Conservation (phyloP, 306 rosid genomes). For the Castanea crenata region DNA sequence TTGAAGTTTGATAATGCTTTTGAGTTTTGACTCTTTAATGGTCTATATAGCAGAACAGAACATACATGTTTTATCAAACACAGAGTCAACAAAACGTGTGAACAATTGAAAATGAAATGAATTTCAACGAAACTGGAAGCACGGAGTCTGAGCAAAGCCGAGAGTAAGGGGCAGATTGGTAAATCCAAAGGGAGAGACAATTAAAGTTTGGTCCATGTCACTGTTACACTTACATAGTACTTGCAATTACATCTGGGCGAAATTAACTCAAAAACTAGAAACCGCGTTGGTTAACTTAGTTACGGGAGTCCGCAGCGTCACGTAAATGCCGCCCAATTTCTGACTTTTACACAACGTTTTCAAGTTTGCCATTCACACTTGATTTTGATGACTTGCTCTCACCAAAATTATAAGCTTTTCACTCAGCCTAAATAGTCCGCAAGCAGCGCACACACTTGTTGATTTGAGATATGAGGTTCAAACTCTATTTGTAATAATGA, state of each 20-base stretch:
- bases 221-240: background rate
- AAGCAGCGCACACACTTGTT: too few species aligned
- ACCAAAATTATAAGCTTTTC: too few species aligned
- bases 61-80: background rate
- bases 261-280: background rate
- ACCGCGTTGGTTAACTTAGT: background rate
- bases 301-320: constrained; percentile 11
- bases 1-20: background rate
- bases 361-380: background rate
- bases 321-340: constrained; percentile 8
- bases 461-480: too few species aligned
- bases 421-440: too few species aligned
- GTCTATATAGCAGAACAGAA: background rate
- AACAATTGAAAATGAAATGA: background rate
- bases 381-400: too few species aligned
- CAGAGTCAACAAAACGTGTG: background rate
- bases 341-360: background rate
- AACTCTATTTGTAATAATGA: rapidly evolving
- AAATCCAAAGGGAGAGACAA: background rate
- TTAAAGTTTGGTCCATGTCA: background rate
- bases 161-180: background rate
- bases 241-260: background rate
- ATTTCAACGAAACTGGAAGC: background rate
- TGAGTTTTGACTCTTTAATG: too few species aligned
- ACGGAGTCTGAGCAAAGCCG: too few species aligned